Evolutionary conservation across 1,284 basidiomycete species (phyloP).

Genomic region (Jaminaea rosea): DNA sequence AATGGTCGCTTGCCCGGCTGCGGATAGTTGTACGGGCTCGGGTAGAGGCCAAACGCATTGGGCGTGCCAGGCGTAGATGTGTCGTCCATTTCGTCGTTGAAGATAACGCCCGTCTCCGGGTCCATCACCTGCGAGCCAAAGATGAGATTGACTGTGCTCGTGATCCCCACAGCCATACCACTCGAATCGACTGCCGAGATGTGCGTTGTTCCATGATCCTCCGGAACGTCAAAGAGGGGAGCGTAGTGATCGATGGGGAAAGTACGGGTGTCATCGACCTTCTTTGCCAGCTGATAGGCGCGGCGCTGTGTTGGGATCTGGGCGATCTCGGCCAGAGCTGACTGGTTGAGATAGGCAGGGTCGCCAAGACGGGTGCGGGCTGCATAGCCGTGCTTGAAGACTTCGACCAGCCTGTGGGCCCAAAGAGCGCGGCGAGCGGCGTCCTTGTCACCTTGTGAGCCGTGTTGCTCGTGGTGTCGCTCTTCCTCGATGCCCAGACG

Average conservation of each 20-base stretch:
- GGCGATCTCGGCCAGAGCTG: constrained; percentile 52
- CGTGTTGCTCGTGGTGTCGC: background rate
- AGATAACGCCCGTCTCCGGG: constrained; percentile 70
- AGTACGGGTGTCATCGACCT: constrained; percentile 54
- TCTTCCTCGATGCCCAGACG: constrained; percentile 50
- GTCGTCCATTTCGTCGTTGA: constrained; percentile 90
- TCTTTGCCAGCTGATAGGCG: constrained; percentile 50
- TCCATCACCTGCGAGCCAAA: constrained; percentile 83
- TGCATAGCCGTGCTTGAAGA: constrained; percentile 61
- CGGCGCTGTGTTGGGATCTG: constrained; percentile 65
- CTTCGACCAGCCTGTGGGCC: constrained; percentile 63
- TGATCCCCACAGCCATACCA: constrained; percentile 68
- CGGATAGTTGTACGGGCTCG: constrained; percentile 56
- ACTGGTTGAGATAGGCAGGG: constrained; percentile 58
- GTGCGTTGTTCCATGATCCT: constrained; percentile 84
- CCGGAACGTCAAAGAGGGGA: constrained; percentile 65
- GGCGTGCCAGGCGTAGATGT: constrained; percentile 71
- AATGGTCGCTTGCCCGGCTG: constrained; percentile 67
- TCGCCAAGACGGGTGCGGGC: constrained; percentile 72
- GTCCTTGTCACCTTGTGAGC: background rate
- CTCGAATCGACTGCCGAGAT: constrained; percentile 62
- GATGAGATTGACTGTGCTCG: constrained; percentile 73
- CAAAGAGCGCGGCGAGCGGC: background rate
- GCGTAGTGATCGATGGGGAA: constrained; percentile 73
- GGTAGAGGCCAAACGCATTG: constrained; percentile 73